Base-by-base conservation (phyloP, 176 grass and related monocot species). In the Rhipidocladum racemiflorum region DNA sequence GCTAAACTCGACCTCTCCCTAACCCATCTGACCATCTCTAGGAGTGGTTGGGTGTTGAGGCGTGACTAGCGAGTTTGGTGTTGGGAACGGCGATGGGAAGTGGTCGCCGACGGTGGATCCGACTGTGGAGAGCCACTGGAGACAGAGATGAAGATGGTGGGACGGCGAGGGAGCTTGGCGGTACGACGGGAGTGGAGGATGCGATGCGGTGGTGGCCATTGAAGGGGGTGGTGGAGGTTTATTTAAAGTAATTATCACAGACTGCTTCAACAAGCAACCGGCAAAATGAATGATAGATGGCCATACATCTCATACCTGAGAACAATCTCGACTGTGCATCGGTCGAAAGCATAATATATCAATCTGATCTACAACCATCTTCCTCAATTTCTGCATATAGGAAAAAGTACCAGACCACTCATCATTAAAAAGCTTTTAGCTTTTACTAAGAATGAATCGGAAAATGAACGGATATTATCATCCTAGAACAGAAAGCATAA, bases 281-380 rank as follows among this genome's bases (percentile, higher is more conserved):
- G 17, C 61, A 81, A 32, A 89, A 56, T 71, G 28, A 67, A 43
- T 43, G 28, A 2, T 70, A 42, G 30, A 70, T 34, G 21, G 23
- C 18, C 56, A 64, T 62, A 38, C 30, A 32, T 48, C 53, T 25
- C 14, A 62, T 90, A 93, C 95, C 90, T 94, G 95, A 15, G 92
- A 87, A 84, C 95, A 94, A 59, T 97, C 95, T 20, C 86, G 84
- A 76, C 86, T 75, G 42, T 87, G 88, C 95, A 97, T 94, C 68
- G 92, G 90, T 79, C 89, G 86, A 56, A 97, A 97, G 68, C 86
- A 92, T 44, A 85, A 72, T 81, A 94, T 92, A 77, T 97, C 88
- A 55, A 91, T 84, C 65, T 86, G 45, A 86, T 88, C 70, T 4
- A 97, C 13, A 81, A 97, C 86, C 90, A 97, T 87, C 65, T 94